Base-by-base conservation (phyloP, 2,329 filamentous ascomycete species). In the Rosellinia necatrix region DNA sequence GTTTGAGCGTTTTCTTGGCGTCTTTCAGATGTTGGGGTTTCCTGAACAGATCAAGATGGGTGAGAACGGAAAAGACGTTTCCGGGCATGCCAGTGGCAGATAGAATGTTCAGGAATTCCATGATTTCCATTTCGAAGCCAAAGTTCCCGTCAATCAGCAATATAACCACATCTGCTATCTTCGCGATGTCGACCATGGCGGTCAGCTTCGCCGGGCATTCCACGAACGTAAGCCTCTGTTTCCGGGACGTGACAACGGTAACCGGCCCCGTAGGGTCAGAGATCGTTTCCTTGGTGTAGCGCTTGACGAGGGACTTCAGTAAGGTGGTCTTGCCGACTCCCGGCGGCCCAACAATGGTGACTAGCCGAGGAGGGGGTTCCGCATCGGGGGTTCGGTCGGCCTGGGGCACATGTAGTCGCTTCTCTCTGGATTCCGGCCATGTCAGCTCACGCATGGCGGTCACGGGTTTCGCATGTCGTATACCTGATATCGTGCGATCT, bases 111-210 rank as follows among this genome's bases (percentile, higher is more conserved):
- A 99, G 78, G 60, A 99, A 99, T 75, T 99, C 94, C 94, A 99
- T 99, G 0, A 94, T 99, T 81, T 99, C 94, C 94, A 99, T 99
- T 76, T 99, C 94, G 70, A 99, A 99, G 12, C 94, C 96, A 69
- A 90, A 99, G 75, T 97, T 97, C 53, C 94, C 96, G 71, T 99
- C 94, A 66, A 99, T 99, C 90, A 99, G 94, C 53, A 99, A 82
- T 46, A 99, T 81, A 5, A 97, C 91, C 67, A 99, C 97, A 72
- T 99, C 94, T 15, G 96, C 94, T 38, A 99, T 90, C 75, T 99
- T 99, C 57, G 94, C 91, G 53, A 97, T 83, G 74, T 99, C 94
- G 62, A 99, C 92, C 91, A 97, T 97, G 64, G 90, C 89, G 60
- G 96, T 92, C 50, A 99, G 84, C 66, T 94, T 92, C 70, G 97